phyloP scores from a whole-genome alignment of 2,329 filamentous ascomycete genomes.

The Acephala macrosclerotiorum region DNA sequence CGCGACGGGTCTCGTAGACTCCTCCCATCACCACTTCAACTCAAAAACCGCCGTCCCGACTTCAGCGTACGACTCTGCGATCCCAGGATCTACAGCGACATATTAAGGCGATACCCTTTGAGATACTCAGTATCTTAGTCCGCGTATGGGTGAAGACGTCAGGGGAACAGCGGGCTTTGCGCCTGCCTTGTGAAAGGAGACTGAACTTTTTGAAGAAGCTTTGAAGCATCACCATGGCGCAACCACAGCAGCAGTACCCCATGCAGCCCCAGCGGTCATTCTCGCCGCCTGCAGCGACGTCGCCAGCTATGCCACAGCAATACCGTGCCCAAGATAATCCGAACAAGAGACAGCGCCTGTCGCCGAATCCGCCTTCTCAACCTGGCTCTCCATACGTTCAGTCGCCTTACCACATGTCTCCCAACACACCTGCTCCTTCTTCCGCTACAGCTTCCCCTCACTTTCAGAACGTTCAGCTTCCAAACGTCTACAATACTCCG shows the following conservation, averaged over 20 bases:
- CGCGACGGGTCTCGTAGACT: not conserved
- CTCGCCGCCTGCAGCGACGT: slow-evolving; percentile 69
- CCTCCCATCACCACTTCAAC: slow-evolving; percentile 1
- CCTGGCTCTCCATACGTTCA: slow-evolving; percentile 67
- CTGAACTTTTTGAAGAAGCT: slow-evolving; percentile 23
- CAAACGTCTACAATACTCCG: slow-evolving; percentile 43
- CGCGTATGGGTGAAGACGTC: slow-evolving; percentile 39
- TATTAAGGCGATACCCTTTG: not conserved
- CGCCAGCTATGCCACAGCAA: slow-evolving; percentile 64
- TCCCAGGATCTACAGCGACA: not conserved
- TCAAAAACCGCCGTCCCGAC: slow-evolving; percentile 3
- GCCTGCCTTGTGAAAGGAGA: slow-evolving; percentile 41
- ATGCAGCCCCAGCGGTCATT: slow-evolving; percentile 59
- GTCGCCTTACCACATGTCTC: slow-evolving; percentile 58
- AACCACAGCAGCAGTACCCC: slow-evolving; percentile 46
- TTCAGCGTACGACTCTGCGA: slow-evolving; percentile 10
- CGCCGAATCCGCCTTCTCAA: slow-evolving; percentile 72
- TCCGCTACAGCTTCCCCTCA: slow-evolving; percentile 41
- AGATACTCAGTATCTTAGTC: slow-evolving; percentile 3
- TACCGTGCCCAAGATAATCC: slow-evolving; percentile 77
- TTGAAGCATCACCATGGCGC: slow-evolving; percentile 41
- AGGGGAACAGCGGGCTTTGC: slow-evolving; percentile 41
- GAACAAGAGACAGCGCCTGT: slow-evolving; percentile 76
- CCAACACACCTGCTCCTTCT: slow-evolving; percentile 44
- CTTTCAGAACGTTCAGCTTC: slow-evolving; percentile 42